Conservation (phyloP, 148 eudicot genomes). For the Rhododendron molle region DNA sequence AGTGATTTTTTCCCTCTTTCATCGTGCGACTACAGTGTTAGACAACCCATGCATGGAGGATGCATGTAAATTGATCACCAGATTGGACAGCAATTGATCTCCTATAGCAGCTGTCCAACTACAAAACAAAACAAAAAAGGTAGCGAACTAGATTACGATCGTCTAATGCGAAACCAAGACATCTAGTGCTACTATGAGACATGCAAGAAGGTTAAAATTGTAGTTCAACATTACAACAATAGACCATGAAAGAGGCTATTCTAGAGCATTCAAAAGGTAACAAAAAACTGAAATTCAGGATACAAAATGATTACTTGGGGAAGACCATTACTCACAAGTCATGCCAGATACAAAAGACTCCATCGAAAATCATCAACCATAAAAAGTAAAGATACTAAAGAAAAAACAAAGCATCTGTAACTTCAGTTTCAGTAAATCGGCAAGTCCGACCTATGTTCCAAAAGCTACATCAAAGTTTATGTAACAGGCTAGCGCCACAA, state of each 20-base stretch:
- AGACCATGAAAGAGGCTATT: not conserved
- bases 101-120: not conserved
- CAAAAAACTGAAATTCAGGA: not conserved
- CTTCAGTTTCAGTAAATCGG: not conserved
- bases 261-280: not conserved
- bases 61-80: not conserved
- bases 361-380: not conserved
- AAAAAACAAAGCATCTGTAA: not conserved
- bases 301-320: not conserved
- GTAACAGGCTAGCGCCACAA: not conserved
- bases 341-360: not conserved
- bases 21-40: not conserved
- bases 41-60: not conserved
- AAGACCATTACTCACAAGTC: not conserved
- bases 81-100: not conserved
- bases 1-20: not conserved
- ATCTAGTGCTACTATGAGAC: not conserved
- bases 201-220: not conserved
- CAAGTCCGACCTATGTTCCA: not conserved
- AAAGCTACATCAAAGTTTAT: not conserved
- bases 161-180: not conserved
- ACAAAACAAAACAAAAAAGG: not conserved
- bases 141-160: not conserved
- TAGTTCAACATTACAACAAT: not conserved
- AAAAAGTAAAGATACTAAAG: not conserved